Evolutionary conservation across 2,329 filamentous ascomycete species (phyloP).

Genomic region (Fusarium redolens): DNA sequence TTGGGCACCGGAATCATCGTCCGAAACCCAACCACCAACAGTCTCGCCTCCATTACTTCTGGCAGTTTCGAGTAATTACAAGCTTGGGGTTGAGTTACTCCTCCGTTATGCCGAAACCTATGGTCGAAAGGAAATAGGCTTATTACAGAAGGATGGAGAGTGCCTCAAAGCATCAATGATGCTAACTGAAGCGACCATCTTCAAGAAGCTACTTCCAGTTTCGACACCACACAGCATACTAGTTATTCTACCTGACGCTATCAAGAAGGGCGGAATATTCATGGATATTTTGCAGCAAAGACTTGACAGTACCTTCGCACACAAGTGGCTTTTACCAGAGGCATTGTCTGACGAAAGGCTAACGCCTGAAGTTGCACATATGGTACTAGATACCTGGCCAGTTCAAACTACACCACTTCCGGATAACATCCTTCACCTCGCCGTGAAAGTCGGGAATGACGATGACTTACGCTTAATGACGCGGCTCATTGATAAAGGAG

Average conservation of each 20-base stretch:
- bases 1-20: neutral
- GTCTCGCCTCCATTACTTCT: neutral
- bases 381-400: neutral
- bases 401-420: neutral
- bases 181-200: neutral
- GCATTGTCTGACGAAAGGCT: accelerated
- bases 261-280: accelerated
- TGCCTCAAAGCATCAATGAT: neutral
- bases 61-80: accelerated
- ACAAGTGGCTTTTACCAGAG: neutral
- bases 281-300: neutral
- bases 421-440: neutral
- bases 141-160: accelerated
- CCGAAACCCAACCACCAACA: accelerated
- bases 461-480: accelerated
- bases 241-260: accelerated
- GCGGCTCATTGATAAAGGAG: neutral
- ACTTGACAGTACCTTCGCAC: neutral
- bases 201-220: neutral
- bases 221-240: neutral
- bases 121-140: neutral
- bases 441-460: neutral
- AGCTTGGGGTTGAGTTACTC: neutral
- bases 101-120: accelerated
- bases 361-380: accelerated